Evolutionary conservation across 2,329 filamentous ascomycete genomes (phyloP).

Genomic region (Septoria petroselini): DNA sequence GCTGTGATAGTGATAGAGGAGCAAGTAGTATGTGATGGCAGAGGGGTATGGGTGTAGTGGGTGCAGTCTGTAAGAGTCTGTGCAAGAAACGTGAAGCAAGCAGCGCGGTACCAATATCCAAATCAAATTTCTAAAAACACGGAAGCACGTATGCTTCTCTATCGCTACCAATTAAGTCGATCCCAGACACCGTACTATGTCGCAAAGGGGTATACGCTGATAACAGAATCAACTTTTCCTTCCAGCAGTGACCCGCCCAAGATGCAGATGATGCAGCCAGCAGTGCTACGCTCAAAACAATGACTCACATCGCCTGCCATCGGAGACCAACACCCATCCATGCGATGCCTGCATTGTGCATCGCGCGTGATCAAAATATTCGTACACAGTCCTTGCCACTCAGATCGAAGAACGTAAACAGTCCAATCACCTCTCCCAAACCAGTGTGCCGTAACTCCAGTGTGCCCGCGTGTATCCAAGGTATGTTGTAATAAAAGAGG

Average conservation of each 20-base stretch:
- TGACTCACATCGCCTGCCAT: constrained; percentile 12
- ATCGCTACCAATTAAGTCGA: constrained; percentile 1
- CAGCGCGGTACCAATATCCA: background rate
- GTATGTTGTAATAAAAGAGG: constrained; percentile 8
- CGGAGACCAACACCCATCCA: constrained; percentile 8
- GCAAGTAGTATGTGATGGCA: too few species aligned
- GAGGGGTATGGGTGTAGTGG: too few species aligned
- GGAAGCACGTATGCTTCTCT: background rate
- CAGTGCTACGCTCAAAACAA: constrained; percentile 11
- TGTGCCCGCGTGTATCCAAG: constrained; percentile 11
- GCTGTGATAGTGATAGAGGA: background rate
- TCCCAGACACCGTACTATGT: constrained; percentile 9
- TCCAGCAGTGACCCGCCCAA: constrained; percentile 3
- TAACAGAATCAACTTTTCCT: constrained; percentile 14
- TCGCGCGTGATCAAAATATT: constrained; percentile 5
- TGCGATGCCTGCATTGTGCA: constrained; percentile 5
- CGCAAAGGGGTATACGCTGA: constrained; percentile 14
- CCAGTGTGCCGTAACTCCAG: background rate
- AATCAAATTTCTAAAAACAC: background rate
- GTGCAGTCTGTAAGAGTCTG: too few species aligned
- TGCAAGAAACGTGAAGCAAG: background rate
- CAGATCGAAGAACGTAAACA: constrained; percentile 7
- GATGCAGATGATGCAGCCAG: constrained; percentile 6
- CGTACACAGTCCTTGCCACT: background rate
- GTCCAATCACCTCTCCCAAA: constrained; percentile 1